Base-by-base conservation (phyloP, 139 green algal genomes). In the Micromonas commoda region DNA sequence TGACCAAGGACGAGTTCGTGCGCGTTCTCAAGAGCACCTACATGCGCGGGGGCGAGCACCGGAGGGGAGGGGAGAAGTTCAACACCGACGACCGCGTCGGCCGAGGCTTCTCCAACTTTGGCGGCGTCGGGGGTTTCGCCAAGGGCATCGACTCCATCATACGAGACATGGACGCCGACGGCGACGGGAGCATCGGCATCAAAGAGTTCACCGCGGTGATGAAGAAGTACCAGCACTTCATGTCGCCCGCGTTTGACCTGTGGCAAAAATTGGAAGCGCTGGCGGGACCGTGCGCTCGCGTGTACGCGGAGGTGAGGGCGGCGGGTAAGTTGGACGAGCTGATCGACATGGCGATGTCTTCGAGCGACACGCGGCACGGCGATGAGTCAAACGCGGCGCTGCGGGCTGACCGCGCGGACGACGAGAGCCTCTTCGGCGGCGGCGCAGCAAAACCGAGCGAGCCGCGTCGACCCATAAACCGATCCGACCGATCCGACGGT, bases 181-280 rank as follows among this genome's bases (percentile, higher is more conserved):
- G 45, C 9, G 45, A 57, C 45, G 45, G 16, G 45, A 16, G 9
- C 45, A 57, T 57, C 45, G 16, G 9, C 45, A 16, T 71, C 4
- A 71, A 71, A 13, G 64, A 33, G 26, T 39, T 71, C 13, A 13
- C n/a, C 4, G 45, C 4, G 28, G 23, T 71, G 13, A 37, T 71
- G 26, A 3, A 38, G 3, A 33, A 71, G 28, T 39, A 26, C 13
- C 4, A 26, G 29, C 64, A 71, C 29, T 26, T 45, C 64, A 3
- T 71, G 4, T 26, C 64, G 4, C 64, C 64, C 26, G 64, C 64
- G n/a, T 71, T 71, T 13, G 64, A 71, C 28, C 64, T 71, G 28
- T 71, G 64, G 64, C 21, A 13, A 13, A 33, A 32, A 29, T 4
- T 71, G n/a, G n/a, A 71, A 13, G 13, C 38, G 64, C 45, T 51